These are phyloP conservation scores for Talaromyces marneffei DNA, from an alignment of 2,329 filamentous ascomycete genomes.

Conservation along the genomic window DNA sequence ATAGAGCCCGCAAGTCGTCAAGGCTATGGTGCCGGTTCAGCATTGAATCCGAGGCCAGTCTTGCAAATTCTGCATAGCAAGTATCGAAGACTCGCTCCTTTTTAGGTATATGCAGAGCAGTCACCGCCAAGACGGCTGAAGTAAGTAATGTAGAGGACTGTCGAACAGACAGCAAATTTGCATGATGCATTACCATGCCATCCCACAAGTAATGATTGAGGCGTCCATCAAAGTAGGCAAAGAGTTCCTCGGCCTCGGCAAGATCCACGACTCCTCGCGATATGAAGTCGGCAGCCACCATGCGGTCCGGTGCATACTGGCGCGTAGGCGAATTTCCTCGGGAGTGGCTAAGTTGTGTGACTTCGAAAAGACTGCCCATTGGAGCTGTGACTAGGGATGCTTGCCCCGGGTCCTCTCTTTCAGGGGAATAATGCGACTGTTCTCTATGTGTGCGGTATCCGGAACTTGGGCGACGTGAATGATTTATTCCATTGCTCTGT, in stretches of 20 bases:
- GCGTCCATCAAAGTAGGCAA: conserved; percentile 36
- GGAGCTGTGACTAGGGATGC: conserved; percentile 37
- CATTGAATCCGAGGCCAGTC: conserved; percentile 49
- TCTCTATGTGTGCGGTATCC: conserved; percentile 23
- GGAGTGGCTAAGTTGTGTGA: conserved; percentile 40
- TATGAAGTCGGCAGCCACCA: conserved; percentile 45
- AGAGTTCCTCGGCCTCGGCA: conserved; percentile 39
- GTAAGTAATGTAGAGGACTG: conserved; percentile 42
- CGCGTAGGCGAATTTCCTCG: conserved; percentile 29
- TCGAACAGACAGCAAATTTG: conserved; percentile 42
- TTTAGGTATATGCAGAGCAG: conserved; percentile 46
- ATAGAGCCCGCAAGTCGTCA: conserved; percentile 49
- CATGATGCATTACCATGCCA: conserved; percentile 43
- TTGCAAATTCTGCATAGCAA: conserved; percentile 49
- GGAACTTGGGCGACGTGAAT: conserved; percentile 17
- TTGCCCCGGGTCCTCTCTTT: conserved; percentile 33
- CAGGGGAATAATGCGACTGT: conserved; percentile 30
- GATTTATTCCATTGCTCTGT: conserved; percentile 7
- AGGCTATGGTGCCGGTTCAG: conserved; percentile 47
- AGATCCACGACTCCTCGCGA: conserved; percentile 44
- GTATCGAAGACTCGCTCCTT: conserved; percentile 44
- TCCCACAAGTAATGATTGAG: conserved; percentile 39
- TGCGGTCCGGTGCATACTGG: conserved; percentile 29
- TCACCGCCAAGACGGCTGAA: conserved; percentile 45
- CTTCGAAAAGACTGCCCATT: conserved; percentile 47